Evolutionary conservation across 2,329 filamentous ascomycete species (phyloP).

Genomic region (Aspergillus pseudoviridinutans): DNA sequence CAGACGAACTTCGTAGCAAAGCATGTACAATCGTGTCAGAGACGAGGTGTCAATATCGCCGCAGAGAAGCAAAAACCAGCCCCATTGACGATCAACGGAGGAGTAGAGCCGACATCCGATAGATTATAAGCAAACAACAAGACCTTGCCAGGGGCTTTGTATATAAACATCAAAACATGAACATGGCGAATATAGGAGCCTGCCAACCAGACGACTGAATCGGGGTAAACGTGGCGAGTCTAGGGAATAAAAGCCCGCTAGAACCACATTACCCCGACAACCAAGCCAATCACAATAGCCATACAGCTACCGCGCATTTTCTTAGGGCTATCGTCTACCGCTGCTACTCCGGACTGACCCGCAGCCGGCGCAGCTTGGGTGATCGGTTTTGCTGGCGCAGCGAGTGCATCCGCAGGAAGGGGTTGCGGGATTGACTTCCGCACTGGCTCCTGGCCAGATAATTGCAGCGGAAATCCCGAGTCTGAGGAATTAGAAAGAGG

Average conservation of each 20-base stretch:
- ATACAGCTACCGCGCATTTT: slow-evolving; percentile 34
- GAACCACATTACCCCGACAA: slow-evolving; percentile 37
- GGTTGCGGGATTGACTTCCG: background rate
- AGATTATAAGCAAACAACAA: background rate
- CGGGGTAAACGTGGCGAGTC: background rate
- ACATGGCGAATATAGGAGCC: background rate
- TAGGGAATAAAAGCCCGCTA: slow-evolving; percentile 7
- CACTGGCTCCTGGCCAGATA: background rate
- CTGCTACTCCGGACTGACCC: slow-evolving; percentile 22
- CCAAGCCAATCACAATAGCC: slow-evolving; percentile 35
- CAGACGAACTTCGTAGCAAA: background rate
- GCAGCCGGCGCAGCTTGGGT: slow-evolving; percentile 10
- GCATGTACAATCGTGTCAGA: background rate
- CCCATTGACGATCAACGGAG: background rate
- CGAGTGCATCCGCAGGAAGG: background rate
- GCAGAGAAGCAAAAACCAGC: slow-evolving; percentile 3
- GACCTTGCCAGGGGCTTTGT: background rate
- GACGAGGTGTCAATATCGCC: background rate
- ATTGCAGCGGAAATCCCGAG: background rate
- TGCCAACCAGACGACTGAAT: background rate
- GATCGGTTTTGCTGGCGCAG: slow-evolving; percentile 2
- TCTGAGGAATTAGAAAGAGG: slow-evolving; percentile 1
- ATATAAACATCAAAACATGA: background rate
- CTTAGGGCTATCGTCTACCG: slow-evolving; percentile 20
- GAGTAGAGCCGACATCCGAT: background rate